A percentile compares a stretch with the other conserved stretches of the same genome.
Conservation (phyloP, 1,284 basidiomycete species). For the Moniliophthora roreri region DNA sequence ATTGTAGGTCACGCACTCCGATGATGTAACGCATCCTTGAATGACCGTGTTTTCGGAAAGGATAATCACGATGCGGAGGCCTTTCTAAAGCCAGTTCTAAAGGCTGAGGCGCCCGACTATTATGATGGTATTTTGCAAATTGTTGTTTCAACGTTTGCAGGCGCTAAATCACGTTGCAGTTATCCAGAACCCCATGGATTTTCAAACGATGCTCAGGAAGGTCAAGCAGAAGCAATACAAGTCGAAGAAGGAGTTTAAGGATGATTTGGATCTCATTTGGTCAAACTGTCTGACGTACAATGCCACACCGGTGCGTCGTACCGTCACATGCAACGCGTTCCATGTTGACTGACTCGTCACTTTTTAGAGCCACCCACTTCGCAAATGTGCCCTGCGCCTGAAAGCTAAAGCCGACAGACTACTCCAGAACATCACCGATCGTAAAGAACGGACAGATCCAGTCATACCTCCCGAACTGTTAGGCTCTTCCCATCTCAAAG, state of each 20-base stretch:
- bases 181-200: conserved; percentile 91
- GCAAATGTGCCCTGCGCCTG: conserved; percentile 75
- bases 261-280: conserved; percentile 97
- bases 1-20: conserved; percentile 51
- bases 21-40: conserved; percentile 12
- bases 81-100: conserved; percentile 88
- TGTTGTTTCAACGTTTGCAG: conserved; percentile 3
- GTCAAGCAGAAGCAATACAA: conserved; percentile 91
- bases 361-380: conserved; percentile 71
- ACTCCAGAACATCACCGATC: conserved; percentile 86
- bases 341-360: conserved; percentile 3
- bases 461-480: conserved; percentile 51
- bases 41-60: conserved; percentile 39
- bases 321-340: not conserved
- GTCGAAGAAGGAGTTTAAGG: conserved; percentile 90
- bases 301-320: conserved; percentile 70
- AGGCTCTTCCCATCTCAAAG: conserved; percentile 20
- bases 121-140: conserved; percentile 63
- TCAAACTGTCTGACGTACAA: conserved; percentile 95
- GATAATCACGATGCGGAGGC: conserved; percentile 87
- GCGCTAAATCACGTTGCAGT: conserved; percentile 46
- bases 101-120: conserved; percentile 87
- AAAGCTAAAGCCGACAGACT: conserved; percentile 80
- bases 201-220: conserved; percentile 90
- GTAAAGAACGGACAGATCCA: conserved; percentile 74